These are phyloP conservation scores for Sporothrix phasma DNA, from an alignment of 2,329 filamentous ascomycete genomes.

Conservation along the genomic window DNA sequence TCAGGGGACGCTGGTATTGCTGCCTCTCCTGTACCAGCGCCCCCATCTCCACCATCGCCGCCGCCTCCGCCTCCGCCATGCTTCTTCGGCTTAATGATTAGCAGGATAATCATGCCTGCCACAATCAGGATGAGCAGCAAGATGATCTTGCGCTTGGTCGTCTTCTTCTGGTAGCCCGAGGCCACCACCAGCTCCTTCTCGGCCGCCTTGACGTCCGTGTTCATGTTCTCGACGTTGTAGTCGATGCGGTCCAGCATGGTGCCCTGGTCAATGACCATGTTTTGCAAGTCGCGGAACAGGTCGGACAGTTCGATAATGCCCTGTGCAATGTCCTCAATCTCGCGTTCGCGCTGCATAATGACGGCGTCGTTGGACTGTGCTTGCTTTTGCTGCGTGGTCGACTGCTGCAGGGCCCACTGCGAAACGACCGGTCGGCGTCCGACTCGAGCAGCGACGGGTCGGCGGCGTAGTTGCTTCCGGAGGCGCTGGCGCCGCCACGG, in stretches of 20 bases:
- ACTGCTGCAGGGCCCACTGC: conserved; percentile 75
- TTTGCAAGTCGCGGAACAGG: conserved; percentile 91
- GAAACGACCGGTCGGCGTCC: conserved; percentile 85
- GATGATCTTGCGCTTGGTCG: conserved; percentile 87
- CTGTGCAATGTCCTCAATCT: conserved; percentile 96
- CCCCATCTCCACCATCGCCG: not conserved
- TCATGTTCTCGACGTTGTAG: conserved; percentile 95
- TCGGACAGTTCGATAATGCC: conserved; percentile 96
- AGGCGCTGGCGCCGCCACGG: conserved; percentile 26
- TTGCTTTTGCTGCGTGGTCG: conserved; percentile 53
- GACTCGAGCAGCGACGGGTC: conserved; percentile 88
- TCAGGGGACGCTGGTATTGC: not conserved
- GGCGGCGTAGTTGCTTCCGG: conserved; percentile 33
- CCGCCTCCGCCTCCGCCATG: conserved; percentile 19
- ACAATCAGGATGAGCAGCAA: conserved; percentile 78
- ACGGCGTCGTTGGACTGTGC: conserved; percentile 68
- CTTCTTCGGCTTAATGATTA: conserved; percentile 69
- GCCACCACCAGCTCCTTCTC: conserved; percentile 86
- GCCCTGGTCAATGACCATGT: conserved; percentile 88
- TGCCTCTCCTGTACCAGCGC: not conserved
- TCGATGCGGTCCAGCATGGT: conserved; percentile 91
- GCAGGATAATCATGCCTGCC: conserved; percentile 73
- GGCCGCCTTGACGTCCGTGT: conserved; percentile 82
- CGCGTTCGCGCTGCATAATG: conserved; percentile 85
- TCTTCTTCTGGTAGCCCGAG: conserved; percentile 77